Percentiles rank a stretch among this genome's conserved stretches.
Evolutionary conservation across 2,329 filamentous ascomycete species (phyloP).

Genomic region (Aureobasidium pullulans): DNA sequence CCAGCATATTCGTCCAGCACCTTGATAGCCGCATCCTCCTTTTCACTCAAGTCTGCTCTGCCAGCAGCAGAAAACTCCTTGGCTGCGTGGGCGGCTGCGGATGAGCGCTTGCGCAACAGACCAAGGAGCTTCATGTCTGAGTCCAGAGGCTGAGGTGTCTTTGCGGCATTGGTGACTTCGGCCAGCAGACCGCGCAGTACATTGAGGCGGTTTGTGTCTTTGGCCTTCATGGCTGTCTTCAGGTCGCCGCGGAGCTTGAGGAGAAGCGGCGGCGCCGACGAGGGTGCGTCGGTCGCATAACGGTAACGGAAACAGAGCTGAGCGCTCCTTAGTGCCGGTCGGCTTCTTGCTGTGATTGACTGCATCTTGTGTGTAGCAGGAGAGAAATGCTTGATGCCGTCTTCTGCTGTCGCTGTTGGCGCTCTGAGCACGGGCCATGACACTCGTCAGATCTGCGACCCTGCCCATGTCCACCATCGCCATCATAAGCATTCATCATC

Average conservation of each 20-base stretch:
- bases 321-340: neutral
- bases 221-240: conserved; percentile 41
- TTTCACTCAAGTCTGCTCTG: conserved; percentile 61
- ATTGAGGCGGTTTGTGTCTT: conserved; percentile 51
- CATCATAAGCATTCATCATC: too few relatives aligned
- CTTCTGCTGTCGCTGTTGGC: neutral
- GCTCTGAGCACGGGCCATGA: neutral
- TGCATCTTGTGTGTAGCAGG: conserved; percentile 2
- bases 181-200: conserved; percentile 64
- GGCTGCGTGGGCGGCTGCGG: conserved; percentile 50
- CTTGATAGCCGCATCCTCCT: conserved; percentile 59
- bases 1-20: conserved; percentile 60
- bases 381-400: neutral
- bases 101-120: conserved; percentile 58
- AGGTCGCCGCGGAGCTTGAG: conserved; percentile 39
- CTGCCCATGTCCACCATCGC: neutral
- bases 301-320: conserved; percentile 10
- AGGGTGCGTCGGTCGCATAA: conserved; percentile 12
- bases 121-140: conserved; percentile 63
- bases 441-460: neutral
- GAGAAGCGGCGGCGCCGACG: conserved; percentile 32
- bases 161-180: conserved; percentile 66
- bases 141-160: conserved; percentile 61
- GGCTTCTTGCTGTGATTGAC: conserved; percentile 7
- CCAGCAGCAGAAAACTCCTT: conserved; percentile 58